Evolutionary conservation across 2,329 filamentous ascomycete genomes (phyloP), one percentile per base, ranked within the genome.

Genomic region (Cordyceps militaris): DNA sequence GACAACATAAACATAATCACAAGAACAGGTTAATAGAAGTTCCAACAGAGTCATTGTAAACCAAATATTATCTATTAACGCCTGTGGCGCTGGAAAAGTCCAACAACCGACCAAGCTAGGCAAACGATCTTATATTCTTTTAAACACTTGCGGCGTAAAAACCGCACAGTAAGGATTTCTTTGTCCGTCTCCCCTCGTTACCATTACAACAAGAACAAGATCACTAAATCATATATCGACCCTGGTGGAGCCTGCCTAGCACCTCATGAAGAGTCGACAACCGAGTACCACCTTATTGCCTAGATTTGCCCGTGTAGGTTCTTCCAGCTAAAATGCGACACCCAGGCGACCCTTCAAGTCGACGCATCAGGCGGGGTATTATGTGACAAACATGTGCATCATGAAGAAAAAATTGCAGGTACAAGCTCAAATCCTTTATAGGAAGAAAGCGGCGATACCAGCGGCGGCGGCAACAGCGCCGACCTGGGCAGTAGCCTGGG

Each of bases 391-490:
- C 66, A 73, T 73, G 70, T 73, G 70, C 68, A 69, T 66, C 64
- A 63, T 68, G 59, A 63, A 61, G 56, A 63, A 60, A 59, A 54
- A 59, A 58, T 53, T 47, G 51, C 21, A 46, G n/a, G n/a, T 30
- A 52, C 2, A 30, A 36, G 43, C 43, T 50, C 52, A 19, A 32
- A 11, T 57, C 28, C 61, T 62, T 75, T 77, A 81, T 59, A 81
- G 73, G 59, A 81, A 68, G 60, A 79, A 64, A 61, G 72, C 76
- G 42, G 76, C 78, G 47, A 81, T 59, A 65, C 78, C 79, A 21
- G 76, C 78, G 23, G 75, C 78, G 53, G 76, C 78, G 42, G 76
- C 78, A 36, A 81, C 60, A 50, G 80, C 61, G 58, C 77, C 79
- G 28, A 67, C 66, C 23, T 77, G 76, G 38, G 73, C 77, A 58